Evolutionary conservation across 2,329 filamentous ascomycete genomes (phyloP), one percentile per base, ranked within the genome.

Genomic region (Sclerotiophoma versabilis): DNA sequence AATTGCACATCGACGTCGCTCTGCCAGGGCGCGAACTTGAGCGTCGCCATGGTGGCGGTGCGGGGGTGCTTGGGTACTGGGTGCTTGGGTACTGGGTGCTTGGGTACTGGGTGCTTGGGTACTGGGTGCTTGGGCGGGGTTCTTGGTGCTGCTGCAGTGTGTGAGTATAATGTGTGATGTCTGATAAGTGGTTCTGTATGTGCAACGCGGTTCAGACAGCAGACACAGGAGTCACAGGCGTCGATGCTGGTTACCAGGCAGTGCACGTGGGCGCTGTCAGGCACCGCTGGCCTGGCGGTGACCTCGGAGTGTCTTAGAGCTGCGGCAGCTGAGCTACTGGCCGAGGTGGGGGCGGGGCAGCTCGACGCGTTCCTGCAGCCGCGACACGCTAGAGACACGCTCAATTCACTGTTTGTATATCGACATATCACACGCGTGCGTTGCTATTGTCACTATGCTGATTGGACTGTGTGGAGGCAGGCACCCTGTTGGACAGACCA

Each of bases 1-100:
- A 99, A 99, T 37, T 92, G 91, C 36, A 98, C 83, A 74, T 99
- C 95, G 71, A 98, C 92, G 77, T 97, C 92, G 42, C 93, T 96
- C 33, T 88, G 86, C 81, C 96, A 98, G 1, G 93, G 89, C 57
- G 92, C 91, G 76, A 93, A 99, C 79, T 88, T 86, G 74, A 91
- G 69, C 17, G 75, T 71, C 8, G 77, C 63, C 75, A 77, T 78
- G 51, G 54, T 65, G 58, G 37, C 23, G 22, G 11, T 10, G 19
- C 14, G 15, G 6, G 36, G 2, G 11, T 10, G n/a, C n/a, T n/a
- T n/a, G n/a, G n/a, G n/a, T n/a, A n/a, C n/a, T n/a, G n/a, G n/a
- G n/a, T n/a, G n/a, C n/a, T n/a, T n/a, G n/a, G n/a, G n/a, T n/a
- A n/a, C n/a, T n/a, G n/a, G n/a, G n/a, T n/a, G n/a, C n/a, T n/a